A percentile compares a stretch with the other conserved stretches of the same genome.
Conservation (phyloP, 2,329 filamentous ascomycete genomes). For the Simplicillium sp. region DNA sequence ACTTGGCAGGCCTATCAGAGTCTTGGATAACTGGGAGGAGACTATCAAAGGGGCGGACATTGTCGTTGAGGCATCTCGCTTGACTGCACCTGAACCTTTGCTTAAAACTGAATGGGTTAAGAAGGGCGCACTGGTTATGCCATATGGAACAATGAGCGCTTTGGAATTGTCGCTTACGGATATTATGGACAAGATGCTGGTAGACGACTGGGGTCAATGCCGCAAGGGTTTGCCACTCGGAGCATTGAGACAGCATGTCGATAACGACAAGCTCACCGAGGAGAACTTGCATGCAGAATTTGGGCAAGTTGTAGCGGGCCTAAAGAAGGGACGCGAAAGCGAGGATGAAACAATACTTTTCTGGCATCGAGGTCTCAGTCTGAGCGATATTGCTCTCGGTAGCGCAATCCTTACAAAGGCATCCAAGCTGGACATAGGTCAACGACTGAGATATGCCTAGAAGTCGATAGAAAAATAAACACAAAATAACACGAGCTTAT, state of each 20-base stretch:
- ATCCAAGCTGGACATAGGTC: slow-evolving; percentile 4
- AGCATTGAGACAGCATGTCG: slow-evolving; percentile 6
- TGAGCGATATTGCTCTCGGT: slow-evolving; percentile 6
- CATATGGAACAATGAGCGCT: slow-evolving; percentile 6
- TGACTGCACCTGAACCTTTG: slow-evolving; percentile 3
- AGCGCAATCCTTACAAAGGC: slow-evolving; percentile 6
- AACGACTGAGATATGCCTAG: slow-evolving; percentile 6
- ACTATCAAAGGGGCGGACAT: slow-evolving; percentile 5
- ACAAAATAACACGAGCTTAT: neutral
- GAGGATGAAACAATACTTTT: slow-evolving; percentile 8
- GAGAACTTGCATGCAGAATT: slow-evolving; percentile 6
- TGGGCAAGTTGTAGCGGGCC: slow-evolving; percentile 5
- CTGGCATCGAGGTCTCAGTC: slow-evolving; percentile 7
- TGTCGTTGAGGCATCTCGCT: slow-evolving; percentile 5
- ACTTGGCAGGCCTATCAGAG: slow-evolving; percentile 4
- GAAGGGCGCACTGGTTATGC: slow-evolving; percentile 5
- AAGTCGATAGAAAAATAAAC: no score
- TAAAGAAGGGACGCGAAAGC: slow-evolving; percentile 5
- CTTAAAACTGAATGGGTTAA: slow-evolving; percentile 4
- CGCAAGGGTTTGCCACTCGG: slow-evolving; percentile 7
- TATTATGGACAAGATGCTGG: slow-evolving; percentile 6
- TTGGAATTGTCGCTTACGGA: slow-evolving; percentile 6
- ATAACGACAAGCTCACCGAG: slow-evolving; percentile 6
- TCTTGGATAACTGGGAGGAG: slow-evolving; percentile 6
- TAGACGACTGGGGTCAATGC: slow-evolving; percentile 7